Base-by-base conservation (phyloP, 2,329 filamentous ascomycete species). In the Ascochyta fabae region DNA sequence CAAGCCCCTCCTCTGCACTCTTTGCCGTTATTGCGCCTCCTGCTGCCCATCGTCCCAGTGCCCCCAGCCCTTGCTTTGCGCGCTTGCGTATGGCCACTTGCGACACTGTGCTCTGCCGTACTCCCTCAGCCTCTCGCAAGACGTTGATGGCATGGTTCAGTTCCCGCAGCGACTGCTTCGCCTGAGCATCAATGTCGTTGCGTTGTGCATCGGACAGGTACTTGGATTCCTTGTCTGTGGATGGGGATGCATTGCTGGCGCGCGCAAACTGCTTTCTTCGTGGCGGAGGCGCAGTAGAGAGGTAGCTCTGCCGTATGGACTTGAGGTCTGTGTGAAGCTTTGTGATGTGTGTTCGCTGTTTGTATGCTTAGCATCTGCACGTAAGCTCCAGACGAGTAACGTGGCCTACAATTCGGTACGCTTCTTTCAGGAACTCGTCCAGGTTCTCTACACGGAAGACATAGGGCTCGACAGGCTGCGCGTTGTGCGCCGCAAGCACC, bases 401-500 rank as follows among this genome's bases (percentile, higher is more conserved):
- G 69, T 70, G 46, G 75, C 84, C 69, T 80, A 96, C 93, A 75
- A 98, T 97, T 73, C 89, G 86, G 78, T 96, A 95, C 48, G 95
- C 95, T 78, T 98, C 94, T 72, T 94, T 92, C 31, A 98, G 81
- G 73, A 98, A 99, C 68, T 90, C 89, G 73, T 97, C 91, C 46
- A 95, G 84, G 48, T 70, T 68, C 42, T 72, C 71, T 47, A 76
- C 67, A 56, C 72, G 72, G 59, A 76, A 79, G 10, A 69, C 70
- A 57, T 77, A 72, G 51, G 73, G 65, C 77, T 82, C 62, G 12
- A 83, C 80, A 7, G 81, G 77, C 26, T 79, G 78, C 40, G 83
- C 82, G 75, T 84, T 78, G 59, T 85, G 84, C 65, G 82, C 78
- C 67, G 83, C 83, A 23, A 94, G 82, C 42, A 89, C 81, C 72